Conservation (phyloP, 2,329 filamentous ascomycete species). For the Ophiocordyceps camponoti-saundersi region DNA sequence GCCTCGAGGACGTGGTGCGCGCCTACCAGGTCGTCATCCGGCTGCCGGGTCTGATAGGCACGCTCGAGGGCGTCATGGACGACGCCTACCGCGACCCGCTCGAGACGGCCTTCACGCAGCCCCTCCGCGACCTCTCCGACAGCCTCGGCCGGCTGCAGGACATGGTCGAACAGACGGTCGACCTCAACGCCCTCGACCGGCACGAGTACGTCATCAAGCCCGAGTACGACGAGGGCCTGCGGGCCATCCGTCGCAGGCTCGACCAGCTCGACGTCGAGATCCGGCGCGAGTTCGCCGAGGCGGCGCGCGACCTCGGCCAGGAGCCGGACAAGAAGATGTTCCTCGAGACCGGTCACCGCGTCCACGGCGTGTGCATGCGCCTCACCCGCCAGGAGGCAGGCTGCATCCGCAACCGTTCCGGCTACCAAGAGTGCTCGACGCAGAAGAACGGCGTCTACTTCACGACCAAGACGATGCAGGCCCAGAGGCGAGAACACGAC, state of each 20-base stretch:
- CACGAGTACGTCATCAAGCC: slow-evolving; percentile 99
- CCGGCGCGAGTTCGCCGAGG: slow-evolving; percentile 60
- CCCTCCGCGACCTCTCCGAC: slow-evolving; percentile 59
- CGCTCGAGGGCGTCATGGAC: slow-evolving; percentile 87
- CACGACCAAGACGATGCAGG: slow-evolving; percentile 68
- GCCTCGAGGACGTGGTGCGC: slow-evolving; percentile 85
- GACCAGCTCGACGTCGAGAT: slow-evolving; percentile 74
- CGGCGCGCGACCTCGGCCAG: slow-evolving; percentile 68
- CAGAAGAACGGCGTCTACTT: slow-evolving; percentile 99
- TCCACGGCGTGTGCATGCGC: slow-evolving; percentile 93
- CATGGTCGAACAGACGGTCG: slow-evolving; percentile 97
- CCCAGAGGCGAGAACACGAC: slow-evolving; percentile 77
- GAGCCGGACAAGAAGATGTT: slow-evolving; percentile 98
- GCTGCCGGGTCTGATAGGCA: slow-evolving; percentile 74
- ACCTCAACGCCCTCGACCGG: slow-evolving; percentile 84
- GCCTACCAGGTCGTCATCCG: slow-evolving; percentile 91
- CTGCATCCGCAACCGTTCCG: slow-evolving; percentile 79
- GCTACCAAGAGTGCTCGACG: slow-evolving; percentile 89
- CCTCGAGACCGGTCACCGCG: slow-evolving; percentile 75
- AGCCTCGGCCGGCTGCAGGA: slow-evolving; percentile 77
- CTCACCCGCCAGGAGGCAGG: slow-evolving; percentile 81
- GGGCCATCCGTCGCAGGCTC: slow-evolving; percentile 78
- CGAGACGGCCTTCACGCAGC: slow-evolving; percentile 72
- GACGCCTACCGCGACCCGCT: slow-evolving; percentile 79
- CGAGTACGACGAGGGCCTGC: slow-evolving; percentile 81